These are phyloP conservation scores for sorghum (Sorghum bicolor) DNA, from an alignment of 176 grass and related monocot species.

Conservation along the genomic window Sorghum_bicolor_NCBIv3 NC_012870.2:58833501-58834000, in stretches of 20 bases:
- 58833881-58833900: constrained; percentile 53
- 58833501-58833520: neutral
- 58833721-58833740: constrained; percentile 9
- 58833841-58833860: constrained; percentile 91
- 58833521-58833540: neutral
- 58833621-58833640: constrained; percentile 14
- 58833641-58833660: neutral
- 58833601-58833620: constrained; percentile 26
- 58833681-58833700: neutral
- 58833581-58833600: constrained; percentile 39
- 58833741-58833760: neutral
- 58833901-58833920: neutral
- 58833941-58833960: constrained; percentile 1
- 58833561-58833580: constrained; percentile 12
- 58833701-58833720: neutral
- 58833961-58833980: constrained; percentile 9
- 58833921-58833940: neutral
- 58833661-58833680: neutral
- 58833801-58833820: constrained; percentile 44
- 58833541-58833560: constrained; percentile 49
- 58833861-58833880: constrained; percentile 51
- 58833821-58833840: constrained; percentile 95
- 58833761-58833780: neutral
- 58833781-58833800: constrained; percentile 34
- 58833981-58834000: constrained; percentile 2